phyloP scores from a whole-genome alignment of 192 early-diverging fungal genomes.

The Podila minutissima region DNA sequence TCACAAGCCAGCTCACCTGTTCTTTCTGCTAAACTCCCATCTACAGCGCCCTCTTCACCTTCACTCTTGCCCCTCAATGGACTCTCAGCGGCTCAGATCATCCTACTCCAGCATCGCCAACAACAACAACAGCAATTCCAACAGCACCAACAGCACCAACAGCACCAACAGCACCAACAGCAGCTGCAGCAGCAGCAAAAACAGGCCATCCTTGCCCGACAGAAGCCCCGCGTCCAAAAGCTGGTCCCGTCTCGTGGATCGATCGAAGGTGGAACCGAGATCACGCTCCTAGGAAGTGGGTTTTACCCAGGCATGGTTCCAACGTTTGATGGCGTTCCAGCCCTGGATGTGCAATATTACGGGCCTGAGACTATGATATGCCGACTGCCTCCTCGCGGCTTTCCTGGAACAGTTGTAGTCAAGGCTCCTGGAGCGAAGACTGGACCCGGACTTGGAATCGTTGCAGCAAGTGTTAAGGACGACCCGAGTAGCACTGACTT shows the following conservation, averaged over 20 bases:
- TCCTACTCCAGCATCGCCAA: slow-evolving; percentile 36
- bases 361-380: slow-evolving; percentile 76
- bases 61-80: slow-evolving; percentile 12
- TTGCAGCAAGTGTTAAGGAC: slow-evolving; percentile 17
- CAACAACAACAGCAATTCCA: slow-evolving; percentile 33
- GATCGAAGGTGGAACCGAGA: slow-evolving; percentile 75
- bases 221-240: slow-evolving; percentile 64
- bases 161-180: slow-evolving; percentile 37
- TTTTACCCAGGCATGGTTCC: slow-evolving; percentile 76
- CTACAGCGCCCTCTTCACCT: not conserved
- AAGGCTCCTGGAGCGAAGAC: slow-evolving; percentile 28
- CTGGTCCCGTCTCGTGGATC: slow-evolving; percentile 83
- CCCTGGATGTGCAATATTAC: slow-evolving; percentile 69
- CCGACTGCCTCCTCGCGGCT: slow-evolving; percentile 70
- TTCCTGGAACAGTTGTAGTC: slow-evolving; percentile 67
- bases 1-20: slow-evolving; percentile 30
- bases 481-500: slow-evolving; percentile 26
- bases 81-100: slow-evolving; percentile 18
- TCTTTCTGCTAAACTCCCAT: slow-evolving; percentile 1
- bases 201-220: slow-evolving; percentile 47
- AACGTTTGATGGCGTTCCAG: slow-evolving; percentile 73
- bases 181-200: slow-evolving; percentile 50
- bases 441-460: not conserved
- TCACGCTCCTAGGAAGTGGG: slow-evolving; percentile 76
- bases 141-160: slow-evolving; percentile 45